These are phyloP conservation scores for Colletotrichum sp. DNA, from an alignment of 2,329 filamentous ascomycete genomes.

Conservation along the genomic window DNA sequence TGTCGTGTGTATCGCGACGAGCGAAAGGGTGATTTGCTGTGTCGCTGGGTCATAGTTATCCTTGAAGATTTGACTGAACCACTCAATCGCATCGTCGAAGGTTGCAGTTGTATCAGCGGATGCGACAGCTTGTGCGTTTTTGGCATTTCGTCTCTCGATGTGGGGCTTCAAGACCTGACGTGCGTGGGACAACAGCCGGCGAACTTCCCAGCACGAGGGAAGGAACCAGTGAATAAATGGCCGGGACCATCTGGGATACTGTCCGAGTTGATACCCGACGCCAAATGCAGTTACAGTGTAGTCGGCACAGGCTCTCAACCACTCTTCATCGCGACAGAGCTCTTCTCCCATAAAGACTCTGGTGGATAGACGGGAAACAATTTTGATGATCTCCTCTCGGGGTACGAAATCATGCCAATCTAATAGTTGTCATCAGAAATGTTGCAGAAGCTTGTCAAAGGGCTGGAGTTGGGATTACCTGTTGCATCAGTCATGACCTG, in stretches of 20 bases:
- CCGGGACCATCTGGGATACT: conserved; percentile 18
- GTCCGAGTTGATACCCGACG: neutral
- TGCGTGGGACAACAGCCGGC: neutral
- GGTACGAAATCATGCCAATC: conserved; percentile 20
- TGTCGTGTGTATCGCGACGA: conserved; percentile 28
- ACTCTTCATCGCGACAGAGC: conserved; percentile 16
- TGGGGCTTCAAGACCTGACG: conserved; percentile 15
- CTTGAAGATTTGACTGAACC: conserved; percentile 1
- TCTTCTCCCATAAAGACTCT: conserved; percentile 24
- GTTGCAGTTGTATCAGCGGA: neutral
- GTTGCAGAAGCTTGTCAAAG: no score
- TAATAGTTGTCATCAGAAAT: neutral
- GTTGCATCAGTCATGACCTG: neutral
- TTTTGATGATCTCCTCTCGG: neutral
- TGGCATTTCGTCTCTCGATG: conserved; percentile 7
- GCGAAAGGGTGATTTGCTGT: conserved; percentile 22
- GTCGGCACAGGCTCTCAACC: conserved; percentile 11
- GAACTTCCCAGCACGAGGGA: conserved; percentile 17
- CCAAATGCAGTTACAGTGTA: conserved; percentile 2
- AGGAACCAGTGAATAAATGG: conserved; percentile 23
- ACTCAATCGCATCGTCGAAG: conserved; percentile 26
- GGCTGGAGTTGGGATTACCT: no score
- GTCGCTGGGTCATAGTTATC: conserved; percentile 7
- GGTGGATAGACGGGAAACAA: conserved; percentile 22
- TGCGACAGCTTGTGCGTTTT: neutral